phyloP scores from a whole-genome alignment of 768 basidiomycete genomes.

The Trametes punicea region DNA sequence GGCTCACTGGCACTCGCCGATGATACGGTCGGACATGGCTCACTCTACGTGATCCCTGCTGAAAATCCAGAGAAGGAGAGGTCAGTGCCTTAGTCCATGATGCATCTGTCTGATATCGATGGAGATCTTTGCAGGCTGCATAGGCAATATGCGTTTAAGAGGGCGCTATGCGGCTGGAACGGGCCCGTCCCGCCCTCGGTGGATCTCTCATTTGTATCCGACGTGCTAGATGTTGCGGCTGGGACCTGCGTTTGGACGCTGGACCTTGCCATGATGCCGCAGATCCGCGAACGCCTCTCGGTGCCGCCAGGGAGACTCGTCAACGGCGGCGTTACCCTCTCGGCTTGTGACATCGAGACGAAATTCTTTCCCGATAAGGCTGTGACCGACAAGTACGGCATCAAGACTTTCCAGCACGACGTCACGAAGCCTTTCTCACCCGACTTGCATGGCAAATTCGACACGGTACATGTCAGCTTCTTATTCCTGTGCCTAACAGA shows the following conservation, averaged over 20 bases:
- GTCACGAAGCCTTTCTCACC: conserved; percentile 17
- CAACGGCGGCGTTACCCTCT: not conserved
- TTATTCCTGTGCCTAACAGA: conserved; percentile 15
- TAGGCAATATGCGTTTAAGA: conserved; percentile 17
- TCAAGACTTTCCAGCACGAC: conserved; percentile 23
- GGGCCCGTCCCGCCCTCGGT: conserved; percentile 5
- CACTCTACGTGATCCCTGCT: not conserved
- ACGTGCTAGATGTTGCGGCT: conserved; percentile 20
- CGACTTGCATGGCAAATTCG: conserved; percentile 15
- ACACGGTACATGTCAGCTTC: conserved; percentile 20
- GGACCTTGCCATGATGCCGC: conserved; percentile 11
- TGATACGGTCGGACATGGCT: not conserved
- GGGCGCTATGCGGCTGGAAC: conserved; percentile 8
- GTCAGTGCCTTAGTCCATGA: not conserved
- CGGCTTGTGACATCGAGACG: conserved; percentile 21
- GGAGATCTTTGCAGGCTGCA: not conserved
- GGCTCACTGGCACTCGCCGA: too few relatives aligned
- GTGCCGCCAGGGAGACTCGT: not conserved
- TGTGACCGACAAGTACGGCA: not conserved
- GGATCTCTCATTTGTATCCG: not conserved
- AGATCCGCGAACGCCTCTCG: not conserved
- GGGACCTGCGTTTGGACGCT: conserved; percentile 21
- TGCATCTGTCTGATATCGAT: not conserved
- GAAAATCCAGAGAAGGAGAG: not conserved
- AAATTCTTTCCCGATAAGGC: conserved; percentile 8